Percentiles rank a stretch among this genome's conserved stretches.
Conservation (phyloP, 352 stramenopile species). For the Pythium phragmiticola region DNA sequence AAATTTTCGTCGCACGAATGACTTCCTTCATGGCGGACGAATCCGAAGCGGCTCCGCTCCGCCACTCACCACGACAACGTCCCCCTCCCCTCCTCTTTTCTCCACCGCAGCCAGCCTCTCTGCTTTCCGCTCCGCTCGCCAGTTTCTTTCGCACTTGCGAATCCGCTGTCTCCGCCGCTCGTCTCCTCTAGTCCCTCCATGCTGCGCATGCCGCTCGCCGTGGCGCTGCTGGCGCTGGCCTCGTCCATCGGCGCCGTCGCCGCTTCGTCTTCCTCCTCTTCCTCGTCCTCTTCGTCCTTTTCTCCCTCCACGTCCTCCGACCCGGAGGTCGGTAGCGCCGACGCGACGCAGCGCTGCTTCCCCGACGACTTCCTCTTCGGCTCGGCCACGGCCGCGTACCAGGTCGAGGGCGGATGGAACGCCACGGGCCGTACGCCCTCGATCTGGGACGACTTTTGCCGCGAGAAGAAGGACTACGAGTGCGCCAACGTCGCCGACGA, state of each 20-base stretch:
- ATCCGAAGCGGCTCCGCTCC: neutral
- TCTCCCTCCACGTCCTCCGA: neutral
- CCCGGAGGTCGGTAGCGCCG: neutral
- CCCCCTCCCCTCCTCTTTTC: neutral
- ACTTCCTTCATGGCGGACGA: neutral
- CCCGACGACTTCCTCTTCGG: constrained; percentile 84
- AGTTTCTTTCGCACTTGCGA: neutral
- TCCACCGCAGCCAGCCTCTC: neutral
- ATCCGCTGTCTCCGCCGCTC: neutral
- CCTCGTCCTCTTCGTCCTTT: neutral
- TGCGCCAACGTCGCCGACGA: constrained; percentile 93
- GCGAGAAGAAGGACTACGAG: constrained; percentile 56
- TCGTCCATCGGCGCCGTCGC: neutral
- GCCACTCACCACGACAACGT: neutral
- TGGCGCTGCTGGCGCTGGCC: neutral
- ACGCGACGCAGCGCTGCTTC: constrained; percentile 47
- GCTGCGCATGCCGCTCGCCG: neutral
- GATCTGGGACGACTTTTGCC: constrained; percentile 95
- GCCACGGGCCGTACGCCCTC: constrained; percentile 69
- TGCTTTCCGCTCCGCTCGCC: neutral
- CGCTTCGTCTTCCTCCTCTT: neutral
- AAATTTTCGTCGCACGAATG: constrained; percentile 9
- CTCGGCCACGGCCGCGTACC: constrained; percentile 88
- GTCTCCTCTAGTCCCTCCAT: neutral
- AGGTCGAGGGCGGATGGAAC: constrained; percentile 92